phyloP scores from a whole-genome alignment of 2,329 filamentous ascomycete genomes.

The Scedosporium minutisporum region DNA sequence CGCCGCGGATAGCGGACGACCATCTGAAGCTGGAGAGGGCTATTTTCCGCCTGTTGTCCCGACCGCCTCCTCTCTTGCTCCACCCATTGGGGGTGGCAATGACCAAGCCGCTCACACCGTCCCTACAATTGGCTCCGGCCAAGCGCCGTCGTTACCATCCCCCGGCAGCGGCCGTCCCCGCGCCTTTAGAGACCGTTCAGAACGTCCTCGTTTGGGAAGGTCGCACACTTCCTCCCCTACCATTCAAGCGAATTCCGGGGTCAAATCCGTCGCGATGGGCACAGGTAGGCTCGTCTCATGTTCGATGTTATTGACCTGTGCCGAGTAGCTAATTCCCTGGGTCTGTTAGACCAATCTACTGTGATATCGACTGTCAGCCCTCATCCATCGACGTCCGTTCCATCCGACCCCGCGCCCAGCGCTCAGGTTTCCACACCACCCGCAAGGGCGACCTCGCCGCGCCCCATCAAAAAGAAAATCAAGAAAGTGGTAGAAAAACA shows the following conservation, averaged over 20 bases:
- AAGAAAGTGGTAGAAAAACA: slow-evolving; percentile 41
- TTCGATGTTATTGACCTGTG: too few relatives aligned
- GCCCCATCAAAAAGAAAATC: slow-evolving; percentile 30
- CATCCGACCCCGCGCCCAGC: slow-evolving; percentile 1
- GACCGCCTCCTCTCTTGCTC: slow-evolving; percentile 23
- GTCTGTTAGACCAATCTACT: not conserved
- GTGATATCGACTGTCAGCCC: not conserved
- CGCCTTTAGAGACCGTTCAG: not conserved
- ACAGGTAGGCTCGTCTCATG: not conserved
- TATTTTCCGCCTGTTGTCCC: slow-evolving; percentile 65
- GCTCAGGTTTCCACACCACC: slow-evolving; percentile 22
- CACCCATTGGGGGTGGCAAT: slow-evolving; percentile 18
- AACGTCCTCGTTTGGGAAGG: not conserved
- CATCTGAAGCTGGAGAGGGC: slow-evolving; percentile 61
- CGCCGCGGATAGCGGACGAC: slow-evolving; percentile 49
- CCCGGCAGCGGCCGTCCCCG: slow-evolving; percentile 51
- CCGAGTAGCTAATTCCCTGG: not conserved
- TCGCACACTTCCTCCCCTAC: slow-evolving; percentile 1
- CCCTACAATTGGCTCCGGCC: slow-evolving; percentile 66
- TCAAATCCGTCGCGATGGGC: not conserved
- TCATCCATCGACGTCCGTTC: not conserved
- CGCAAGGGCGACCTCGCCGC: slow-evolving; percentile 8
- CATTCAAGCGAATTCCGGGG: not conserved
- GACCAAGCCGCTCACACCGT: not conserved
- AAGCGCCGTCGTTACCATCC: slow-evolving; percentile 71